Conservation (phyloP, 2,329 filamentous ascomycete genomes). For the Cladosporium austrohemisphaericum region DNA sequence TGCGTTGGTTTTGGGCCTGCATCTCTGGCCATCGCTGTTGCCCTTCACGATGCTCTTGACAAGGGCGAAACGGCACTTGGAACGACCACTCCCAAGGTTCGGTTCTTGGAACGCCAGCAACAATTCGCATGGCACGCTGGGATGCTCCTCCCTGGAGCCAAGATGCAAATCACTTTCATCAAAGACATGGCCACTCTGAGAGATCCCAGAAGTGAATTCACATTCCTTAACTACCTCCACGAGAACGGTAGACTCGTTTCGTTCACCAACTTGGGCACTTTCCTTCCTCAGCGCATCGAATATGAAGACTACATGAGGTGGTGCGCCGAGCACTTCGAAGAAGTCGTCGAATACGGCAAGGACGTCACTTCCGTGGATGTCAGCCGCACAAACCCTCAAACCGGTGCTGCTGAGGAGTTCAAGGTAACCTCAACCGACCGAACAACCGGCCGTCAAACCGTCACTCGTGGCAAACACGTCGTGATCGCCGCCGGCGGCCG, state of each 20-base stretch:
- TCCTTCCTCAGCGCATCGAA: conserved; percentile 78
- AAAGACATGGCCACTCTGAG: conserved; percentile 91
- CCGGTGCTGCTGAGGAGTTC: conserved; percentile 60
- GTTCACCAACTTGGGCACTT: conserved; percentile 87
- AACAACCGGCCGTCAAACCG: conserved; percentile 52
- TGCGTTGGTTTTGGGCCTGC: conserved; percentile 93
- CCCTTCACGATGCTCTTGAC: conserved; percentile 75
- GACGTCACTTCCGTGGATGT: conserved; percentile 72
- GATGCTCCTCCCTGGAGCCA: conserved; percentile 88
- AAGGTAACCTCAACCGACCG: conserved; percentile 62
- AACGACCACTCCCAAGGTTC: conserved; percentile 60
- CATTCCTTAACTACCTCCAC: conserved; percentile 92
- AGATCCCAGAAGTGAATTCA: conserved; percentile 85
- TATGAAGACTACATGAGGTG: conserved; percentile 95
- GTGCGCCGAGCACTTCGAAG: conserved; percentile 76
- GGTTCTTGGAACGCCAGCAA: conserved; percentile 82
- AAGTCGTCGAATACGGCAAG: conserved; percentile 70
- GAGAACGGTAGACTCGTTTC: conserved; percentile 74
- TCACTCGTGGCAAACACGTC: conserved; percentile 62
- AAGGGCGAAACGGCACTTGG: conserved; percentile 33
- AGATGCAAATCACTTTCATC: conserved; percentile 97
- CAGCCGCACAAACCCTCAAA: conserved; percentile 43
- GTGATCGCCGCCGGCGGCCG: conserved; percentile 65
- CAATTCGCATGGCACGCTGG: conserved; percentile 90
- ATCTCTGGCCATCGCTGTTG: conserved; percentile 82